Conservation (phyloP, 2,329 filamentous ascomycete species). For the Didymella segeticola region DNA sequence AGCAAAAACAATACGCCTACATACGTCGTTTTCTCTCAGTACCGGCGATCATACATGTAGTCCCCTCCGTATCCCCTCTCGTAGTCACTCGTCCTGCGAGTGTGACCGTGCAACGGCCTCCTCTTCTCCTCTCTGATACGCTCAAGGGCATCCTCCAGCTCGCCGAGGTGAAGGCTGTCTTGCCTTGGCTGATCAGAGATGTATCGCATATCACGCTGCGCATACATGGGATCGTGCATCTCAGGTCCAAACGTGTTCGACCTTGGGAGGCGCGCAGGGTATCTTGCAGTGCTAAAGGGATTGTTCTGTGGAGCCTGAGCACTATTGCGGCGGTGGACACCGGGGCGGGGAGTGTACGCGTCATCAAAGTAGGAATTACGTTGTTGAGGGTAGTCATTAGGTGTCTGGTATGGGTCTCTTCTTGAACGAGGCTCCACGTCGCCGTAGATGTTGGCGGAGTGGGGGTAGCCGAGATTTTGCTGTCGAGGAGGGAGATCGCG, state of each 20-base stretch:
- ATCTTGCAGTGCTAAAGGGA: constrained; percentile 11
- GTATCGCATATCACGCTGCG: neutral
- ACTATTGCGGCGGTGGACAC: constrained; percentile 21
- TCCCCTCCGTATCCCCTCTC: constrained; percentile 7
- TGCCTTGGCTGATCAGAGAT: neutral
- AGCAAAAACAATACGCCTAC: neutral
- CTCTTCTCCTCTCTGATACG: constrained; percentile 4
- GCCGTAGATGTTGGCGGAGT: constrained; percentile 19
- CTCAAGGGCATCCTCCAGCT: constrained; percentile 4
- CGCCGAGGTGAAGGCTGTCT: neutral
- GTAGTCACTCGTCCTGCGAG: constrained; percentile 1
- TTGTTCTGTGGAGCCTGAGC: constrained; percentile 10
- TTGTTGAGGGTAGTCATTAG: constrained; percentile 16
- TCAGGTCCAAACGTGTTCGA: constrained; percentile 12
- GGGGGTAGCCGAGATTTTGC: constrained; percentile 7
- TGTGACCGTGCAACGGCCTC: constrained; percentile 1
- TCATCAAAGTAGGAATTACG: constrained; percentile 19
- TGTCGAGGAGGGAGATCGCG: constrained; percentile 4
- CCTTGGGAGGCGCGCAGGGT: constrained; percentile 18
- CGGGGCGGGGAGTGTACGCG: constrained; percentile 3
- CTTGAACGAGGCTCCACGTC: constrained; percentile 6
- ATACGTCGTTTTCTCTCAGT: neutral
- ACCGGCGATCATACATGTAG: constrained; percentile 3
- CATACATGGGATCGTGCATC: constrained; percentile 5
- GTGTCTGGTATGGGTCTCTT: constrained; percentile 3